phyloP scores from a whole-genome alignment of 352 stramenopile species.

The Bremia lactucae region DNA sequence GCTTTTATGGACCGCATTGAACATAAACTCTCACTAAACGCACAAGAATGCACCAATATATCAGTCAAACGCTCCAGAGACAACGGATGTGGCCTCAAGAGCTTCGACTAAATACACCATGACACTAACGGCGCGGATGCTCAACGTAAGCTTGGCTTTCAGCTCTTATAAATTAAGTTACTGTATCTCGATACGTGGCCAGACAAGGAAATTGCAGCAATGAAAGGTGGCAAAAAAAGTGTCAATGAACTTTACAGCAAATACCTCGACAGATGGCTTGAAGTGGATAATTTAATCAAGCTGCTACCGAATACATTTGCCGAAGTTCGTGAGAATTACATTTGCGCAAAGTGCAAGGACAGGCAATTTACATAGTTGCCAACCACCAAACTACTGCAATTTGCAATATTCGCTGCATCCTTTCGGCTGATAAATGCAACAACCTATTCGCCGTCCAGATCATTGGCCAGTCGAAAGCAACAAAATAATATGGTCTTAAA shows the following conservation, averaged over 20 bases:
- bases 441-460: slow-evolving; percentile 3
- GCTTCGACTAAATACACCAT: too few relatives aligned
- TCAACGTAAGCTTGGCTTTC: slow-evolving; percentile 91
- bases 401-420: too few relatives aligned
- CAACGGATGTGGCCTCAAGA: too few relatives aligned
- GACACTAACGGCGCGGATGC: slow-evolving; percentile 92
- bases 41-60: too few relatives aligned
- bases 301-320: slow-evolving; percentile 27
- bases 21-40: too few relatives aligned
- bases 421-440: slow-evolving; percentile 10
- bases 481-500: slow-evolving; percentile 22
- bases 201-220: slow-evolving; percentile 54
- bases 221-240: slow-evolving; percentile 68
- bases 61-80: too few relatives aligned
- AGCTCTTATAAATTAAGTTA: slow-evolving; percentile 86
- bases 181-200: slow-evolving; percentile 69
- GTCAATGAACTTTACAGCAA: slow-evolving; percentile 52
- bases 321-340: slow-evolving; percentile 40
- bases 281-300: slow-evolving; percentile 25
- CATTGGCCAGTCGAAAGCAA: slow-evolving; percentile 26
- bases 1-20: too few relatives aligned
- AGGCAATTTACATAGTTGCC: slow-evolving; percentile 54
- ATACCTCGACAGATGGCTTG: slow-evolving; percentile 42
- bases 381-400: too few relatives aligned
- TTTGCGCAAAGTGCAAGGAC: slow-evolving; percentile 61